Conservation (phyloP, 1,284 basidiomycete genomes). For the Termitomyces sp. region DNA sequence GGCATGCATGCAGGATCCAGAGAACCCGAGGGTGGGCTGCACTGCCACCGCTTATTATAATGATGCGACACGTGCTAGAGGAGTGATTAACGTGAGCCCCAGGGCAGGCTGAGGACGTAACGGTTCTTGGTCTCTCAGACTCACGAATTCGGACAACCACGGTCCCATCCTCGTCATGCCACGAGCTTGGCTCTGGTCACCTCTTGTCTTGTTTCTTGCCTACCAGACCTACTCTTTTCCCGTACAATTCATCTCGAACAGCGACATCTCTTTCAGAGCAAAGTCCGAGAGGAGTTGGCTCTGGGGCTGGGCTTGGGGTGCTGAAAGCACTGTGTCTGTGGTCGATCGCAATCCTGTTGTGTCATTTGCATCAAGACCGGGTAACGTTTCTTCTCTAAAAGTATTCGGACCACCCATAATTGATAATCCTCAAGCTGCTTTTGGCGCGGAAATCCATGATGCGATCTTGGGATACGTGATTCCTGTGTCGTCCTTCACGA, state of each 20-base stretch:
- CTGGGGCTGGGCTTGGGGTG: slow-evolving; percentile 66
- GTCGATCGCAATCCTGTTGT: slow-evolving; percentile 66
- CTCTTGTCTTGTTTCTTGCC: slow-evolving; percentile 7
- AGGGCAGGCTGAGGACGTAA: too few species aligned
- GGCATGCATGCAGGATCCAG: too few species aligned
- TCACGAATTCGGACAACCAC: background rate
- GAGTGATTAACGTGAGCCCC: background rate
- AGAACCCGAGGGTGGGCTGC: background rate
- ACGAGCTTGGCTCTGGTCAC: slow-evolving; percentile 16
- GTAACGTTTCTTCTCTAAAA: slow-evolving; percentile 22
- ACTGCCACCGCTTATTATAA: background rate
- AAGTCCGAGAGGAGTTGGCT: slow-evolving; percentile 50
- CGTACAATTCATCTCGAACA: slow-evolving; percentile 7
- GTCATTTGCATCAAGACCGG: slow-evolving; percentile 58
- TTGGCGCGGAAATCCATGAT: slow-evolving; percentile 66
- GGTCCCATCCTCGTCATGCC: slow-evolving; percentile 10
- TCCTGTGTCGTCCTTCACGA: slow-evolving; percentile 68
- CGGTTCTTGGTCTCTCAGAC: background rate
- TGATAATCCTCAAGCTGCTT: slow-evolving; percentile 44
- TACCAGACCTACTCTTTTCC: slow-evolving; percentile 15
- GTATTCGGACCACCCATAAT: slow-evolving; percentile 2
- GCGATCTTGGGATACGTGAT: slow-evolving; percentile 75
- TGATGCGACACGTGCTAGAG: background rate
- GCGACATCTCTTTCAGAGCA: slow-evolving; percentile 17
- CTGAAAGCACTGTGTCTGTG: slow-evolving; percentile 73